Conservation (phyloP, 139 green algal species). For the Asterochloris erici region DNA sequence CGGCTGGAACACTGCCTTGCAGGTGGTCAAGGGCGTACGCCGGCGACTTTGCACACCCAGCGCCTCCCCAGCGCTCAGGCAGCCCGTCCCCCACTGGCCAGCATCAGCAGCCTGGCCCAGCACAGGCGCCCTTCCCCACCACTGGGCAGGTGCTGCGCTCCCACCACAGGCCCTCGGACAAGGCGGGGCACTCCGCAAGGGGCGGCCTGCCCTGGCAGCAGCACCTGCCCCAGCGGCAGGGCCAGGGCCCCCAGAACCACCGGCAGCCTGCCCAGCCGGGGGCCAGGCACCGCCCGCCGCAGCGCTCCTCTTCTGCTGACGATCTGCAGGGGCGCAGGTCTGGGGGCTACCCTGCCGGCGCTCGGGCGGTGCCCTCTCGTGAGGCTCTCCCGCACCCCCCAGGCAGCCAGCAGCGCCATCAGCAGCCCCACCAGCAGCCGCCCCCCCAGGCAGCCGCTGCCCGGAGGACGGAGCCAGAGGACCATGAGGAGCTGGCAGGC, state of each 20-base stretch:
- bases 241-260: not conserved
- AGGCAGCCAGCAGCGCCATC: too few species aligned
- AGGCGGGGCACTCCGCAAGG: not conserved
- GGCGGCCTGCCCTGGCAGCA: not conserved
- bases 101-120: slow-evolving; percentile 4
- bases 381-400: too few species aligned
- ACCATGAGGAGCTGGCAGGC: too few species aligned
- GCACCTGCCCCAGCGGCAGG: not conserved
- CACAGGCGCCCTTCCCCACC: not conserved
- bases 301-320: not conserved
- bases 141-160: not conserved
- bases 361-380: too few species aligned
- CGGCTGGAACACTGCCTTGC: too few species aligned
- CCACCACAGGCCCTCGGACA: not conserved
- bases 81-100: not conserved
- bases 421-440: too few species aligned
- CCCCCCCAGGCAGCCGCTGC: too few species aligned
- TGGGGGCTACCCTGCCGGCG: too few species aligned
- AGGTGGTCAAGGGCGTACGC: too few species aligned
- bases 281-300: not conserved
- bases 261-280: slow-evolving; percentile 1
- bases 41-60: not conserved
- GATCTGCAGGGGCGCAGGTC: not conserved
- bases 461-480: too few species aligned
- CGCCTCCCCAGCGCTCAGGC: not conserved